Evolutionary conservation across 768 basidiomycete genomes (phyloP), one percentile per base, ranked within the genome.

Genomic region (Leccinellum albellum): DNA sequence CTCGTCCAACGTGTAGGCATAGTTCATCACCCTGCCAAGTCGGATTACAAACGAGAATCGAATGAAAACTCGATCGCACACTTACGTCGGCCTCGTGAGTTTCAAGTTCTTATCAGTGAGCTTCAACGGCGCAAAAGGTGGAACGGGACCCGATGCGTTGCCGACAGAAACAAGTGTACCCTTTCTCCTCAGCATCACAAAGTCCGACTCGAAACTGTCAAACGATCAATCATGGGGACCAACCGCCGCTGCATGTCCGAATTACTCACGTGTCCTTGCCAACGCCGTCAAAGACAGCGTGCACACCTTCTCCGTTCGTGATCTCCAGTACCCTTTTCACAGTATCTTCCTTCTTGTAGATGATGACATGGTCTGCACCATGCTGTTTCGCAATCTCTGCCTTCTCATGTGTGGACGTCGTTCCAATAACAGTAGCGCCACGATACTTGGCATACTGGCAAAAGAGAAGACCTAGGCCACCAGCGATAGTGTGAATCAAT

Each of bases 201-300:
- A 89, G 75, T 95, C 79, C 58, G 80, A 79, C 58, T 91, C 88
- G 68, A 88, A 89, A 7, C 88, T 90, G 62, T 17, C 24, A 40
- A 54, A 56, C 14, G 28, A 37, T 64, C 51, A 57, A 48, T 29
- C 57, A 48, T 10, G 37, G 20, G 28, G 50, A 45, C 55, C 33
- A 7, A 56, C 20, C 32, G 28, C 12, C 8, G 26, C 24, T 1
- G 10, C 12, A 29, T 4, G 15, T 33, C 40, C 40, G 20, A 20
- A 12, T 42, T 20, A 78, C 89, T 56, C 73, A 95, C 82, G 94
- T 98, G 70, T 93, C 90, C 76, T 91, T 95, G 1, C 96, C 96
- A n/a, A 99, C 93, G 31, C 96, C 96, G 65, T 99, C 96, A 66
- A 88, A 96, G 23, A 93, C 82, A 15, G 84, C 95, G 60, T 96